Evolutionary conservation across 441 rosid species (phyloP).

Genomic region (Manihot esculenta): DNA sequence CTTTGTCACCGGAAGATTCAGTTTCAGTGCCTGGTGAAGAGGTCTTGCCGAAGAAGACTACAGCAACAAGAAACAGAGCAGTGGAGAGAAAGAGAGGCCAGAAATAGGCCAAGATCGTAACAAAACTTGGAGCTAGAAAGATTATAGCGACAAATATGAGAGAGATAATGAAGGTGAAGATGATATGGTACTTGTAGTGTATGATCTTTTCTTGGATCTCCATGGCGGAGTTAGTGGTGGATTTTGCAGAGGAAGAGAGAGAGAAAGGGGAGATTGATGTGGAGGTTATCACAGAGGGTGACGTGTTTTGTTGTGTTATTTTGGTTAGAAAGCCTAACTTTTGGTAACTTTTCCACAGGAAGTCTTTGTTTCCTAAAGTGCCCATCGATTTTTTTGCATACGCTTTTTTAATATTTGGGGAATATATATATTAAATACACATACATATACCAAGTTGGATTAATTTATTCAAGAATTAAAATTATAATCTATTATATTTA

Average conservation of each 20-base stretch:
- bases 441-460: too few relatives aligned
- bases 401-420: too few relatives aligned
- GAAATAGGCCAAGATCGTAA: conserved; percentile 69
- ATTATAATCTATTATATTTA: too few relatives aligned
- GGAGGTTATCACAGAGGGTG: neutral
- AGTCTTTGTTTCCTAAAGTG: too few relatives aligned
- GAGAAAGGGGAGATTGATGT: too few relatives aligned
- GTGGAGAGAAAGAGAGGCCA: conserved; percentile 89
- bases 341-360: too few relatives aligned
- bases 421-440: too few relatives aligned
- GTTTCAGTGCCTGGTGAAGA: conserved; percentile 41
- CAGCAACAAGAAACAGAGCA: conserved; percentile 69
- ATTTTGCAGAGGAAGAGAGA: too few relatives aligned
- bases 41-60: conserved; percentile 59
- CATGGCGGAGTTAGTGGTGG: too few relatives aligned
- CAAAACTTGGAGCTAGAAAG: conserved; percentile 61
- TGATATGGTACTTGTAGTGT: conserved; percentile 29
- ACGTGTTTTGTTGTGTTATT: neutral
- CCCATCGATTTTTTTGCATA: too few relatives aligned
- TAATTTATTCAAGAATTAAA: too few relatives aligned
- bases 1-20: conserved; percentile 38
- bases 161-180: conserved; percentile 34
- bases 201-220: too few relatives aligned
- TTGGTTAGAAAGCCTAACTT: neutral
- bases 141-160: conserved; percentile 31